A percentile compares a stretch with the other conserved stretches of the same genome.
Evolutionary conservation across 2,329 filamentous ascomycete genomes (phyloP).

Genomic region (Talaromyces pinophilus): DNA sequence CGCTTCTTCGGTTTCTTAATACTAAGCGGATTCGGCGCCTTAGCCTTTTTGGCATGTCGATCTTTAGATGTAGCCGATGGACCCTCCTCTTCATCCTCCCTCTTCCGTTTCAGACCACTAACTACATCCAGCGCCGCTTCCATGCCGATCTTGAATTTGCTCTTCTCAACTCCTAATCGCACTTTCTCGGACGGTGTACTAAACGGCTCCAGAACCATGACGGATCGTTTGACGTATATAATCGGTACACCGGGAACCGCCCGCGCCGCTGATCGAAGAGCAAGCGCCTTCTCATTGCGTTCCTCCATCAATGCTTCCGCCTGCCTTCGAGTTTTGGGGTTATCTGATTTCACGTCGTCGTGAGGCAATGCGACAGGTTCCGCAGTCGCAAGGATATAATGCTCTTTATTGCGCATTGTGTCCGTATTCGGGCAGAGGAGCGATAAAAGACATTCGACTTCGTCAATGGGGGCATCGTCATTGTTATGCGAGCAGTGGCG

Average conservation of each 20-base stretch:
- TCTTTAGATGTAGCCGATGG: conserved; percentile 25
- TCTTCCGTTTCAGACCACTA: conserved; percentile 39
- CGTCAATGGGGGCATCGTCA: conserved; percentile 45
- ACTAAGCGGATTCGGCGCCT: conserved; percentile 52
- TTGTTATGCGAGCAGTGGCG: conserved; percentile 52
- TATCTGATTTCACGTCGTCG: conserved; percentile 18
- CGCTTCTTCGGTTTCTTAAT: conserved; percentile 50
- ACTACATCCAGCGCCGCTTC: conserved; percentile 31
- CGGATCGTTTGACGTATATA: conserved; percentile 54
- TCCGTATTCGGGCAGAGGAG: conserved; percentile 43
- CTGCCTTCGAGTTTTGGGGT: conserved; percentile 37
- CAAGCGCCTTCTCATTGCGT: conserved; percentile 34
- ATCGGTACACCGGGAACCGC: conserved; percentile 52
- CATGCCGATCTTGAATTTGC: conserved; percentile 50
- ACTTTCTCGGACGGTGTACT: conserved; percentile 46
- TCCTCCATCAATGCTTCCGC: conserved; percentile 35
- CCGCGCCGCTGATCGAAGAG: conserved; percentile 44
- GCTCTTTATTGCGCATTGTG: conserved; percentile 50
- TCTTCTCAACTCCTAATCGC: conserved; percentile 47
- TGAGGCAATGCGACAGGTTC: conserved; percentile 35
- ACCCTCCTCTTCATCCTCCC: conserved; percentile 29
- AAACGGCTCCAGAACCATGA: conserved; percentile 54
- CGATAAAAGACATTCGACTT: conserved; percentile 48
- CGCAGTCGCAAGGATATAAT: conserved; percentile 50
- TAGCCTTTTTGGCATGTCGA: conserved; percentile 40